phyloP scores from a whole-genome alignment of 306 rosid genomes.

The Hippophae gyantsensis region DNA sequence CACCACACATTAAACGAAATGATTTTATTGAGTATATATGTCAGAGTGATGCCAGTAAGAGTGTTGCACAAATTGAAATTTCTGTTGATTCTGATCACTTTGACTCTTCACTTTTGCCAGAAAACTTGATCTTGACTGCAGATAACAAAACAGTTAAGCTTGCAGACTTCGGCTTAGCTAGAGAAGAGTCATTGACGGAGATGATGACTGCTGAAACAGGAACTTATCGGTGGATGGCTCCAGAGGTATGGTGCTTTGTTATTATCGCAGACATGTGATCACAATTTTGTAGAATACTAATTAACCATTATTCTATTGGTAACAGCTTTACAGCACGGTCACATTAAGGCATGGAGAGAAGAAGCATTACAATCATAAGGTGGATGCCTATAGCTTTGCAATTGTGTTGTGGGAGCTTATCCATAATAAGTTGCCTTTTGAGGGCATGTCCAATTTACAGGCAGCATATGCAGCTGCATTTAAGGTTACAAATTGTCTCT shows the following conservation, averaged over 20 bases:
- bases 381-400: conserved; percentile 94
- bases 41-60: background rate
- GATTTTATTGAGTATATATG: background rate
- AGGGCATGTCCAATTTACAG: conserved; percentile 98
- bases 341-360: conserved; percentile 93
- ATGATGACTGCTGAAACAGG: conserved; percentile 99
- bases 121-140: conserved; percentile 74
- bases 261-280: background rate
- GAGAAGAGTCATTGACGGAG: conserved; percentile 90
- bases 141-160: conserved; percentile 80
- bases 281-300: conserved; percentile 2
- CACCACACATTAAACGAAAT: too few relatives aligned
- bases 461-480: conserved; percentile 98
- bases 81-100: conserved; percentile 16
- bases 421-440: conserved; percentile 80
- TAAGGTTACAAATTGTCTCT: conserved; percentile 40
- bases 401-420: conserved; percentile 94
- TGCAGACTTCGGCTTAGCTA: conserved; percentile 89
- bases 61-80: background rate
- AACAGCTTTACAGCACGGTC: conserved; percentile 94
- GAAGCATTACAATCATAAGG: conserved; percentile 91
- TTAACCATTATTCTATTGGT: conserved; percentile 17
- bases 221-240: conserved; percentile 98
- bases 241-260: conserved; percentile 45
- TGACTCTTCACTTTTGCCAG: conserved; percentile 31